Evolutionary conservation across 139 green algal genomes (phyloP).

Genomic region (Astrephomene gubernaculifera): DNA sequence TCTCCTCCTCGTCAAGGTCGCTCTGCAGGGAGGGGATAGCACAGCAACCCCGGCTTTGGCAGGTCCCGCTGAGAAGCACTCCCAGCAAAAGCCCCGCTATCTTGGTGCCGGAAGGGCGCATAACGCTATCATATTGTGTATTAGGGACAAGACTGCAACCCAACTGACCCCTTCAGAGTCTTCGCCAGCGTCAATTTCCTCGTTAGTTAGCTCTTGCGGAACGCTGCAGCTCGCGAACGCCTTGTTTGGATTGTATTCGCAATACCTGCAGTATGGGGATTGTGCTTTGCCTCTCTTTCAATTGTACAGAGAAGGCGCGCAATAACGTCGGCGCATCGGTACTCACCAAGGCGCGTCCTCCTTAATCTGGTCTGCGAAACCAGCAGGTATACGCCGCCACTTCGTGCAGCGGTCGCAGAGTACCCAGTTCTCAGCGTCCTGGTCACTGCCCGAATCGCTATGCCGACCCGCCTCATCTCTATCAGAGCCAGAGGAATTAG

Average conservation of each 20-base stretch:
- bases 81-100: background rate
- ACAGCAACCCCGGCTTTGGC: background rate
- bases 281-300: too few species aligned
- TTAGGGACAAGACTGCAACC: too few species aligned
- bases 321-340: background rate
- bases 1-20: constrained; percentile 46
- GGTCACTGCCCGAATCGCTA: background rate
- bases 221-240: constrained; percentile 76
- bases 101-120: too few species aligned
- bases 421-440: constrained; percentile 72
- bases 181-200: constrained; percentile 81
- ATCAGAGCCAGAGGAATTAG: constrained; percentile 3
- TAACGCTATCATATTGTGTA: too few species aligned
- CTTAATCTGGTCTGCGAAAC: constrained; percentile 59
- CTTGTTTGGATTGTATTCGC: constrained; percentile 81
- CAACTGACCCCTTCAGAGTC: constrained; percentile 32
- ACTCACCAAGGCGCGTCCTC: constrained; percentile 77
- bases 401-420: constrained; percentile 88
- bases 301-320: background rate
- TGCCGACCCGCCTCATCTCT: background rate
- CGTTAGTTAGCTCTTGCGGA: constrained; percentile 86
- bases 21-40: background rate
- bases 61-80: too few species aligned
- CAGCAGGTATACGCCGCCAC: constrained; percentile 79
- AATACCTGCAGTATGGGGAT: constrained; percentile 77